phyloP scores from a whole-genome alignment of 176 grass and related monocot species.

The Themeda triandra region DNA sequence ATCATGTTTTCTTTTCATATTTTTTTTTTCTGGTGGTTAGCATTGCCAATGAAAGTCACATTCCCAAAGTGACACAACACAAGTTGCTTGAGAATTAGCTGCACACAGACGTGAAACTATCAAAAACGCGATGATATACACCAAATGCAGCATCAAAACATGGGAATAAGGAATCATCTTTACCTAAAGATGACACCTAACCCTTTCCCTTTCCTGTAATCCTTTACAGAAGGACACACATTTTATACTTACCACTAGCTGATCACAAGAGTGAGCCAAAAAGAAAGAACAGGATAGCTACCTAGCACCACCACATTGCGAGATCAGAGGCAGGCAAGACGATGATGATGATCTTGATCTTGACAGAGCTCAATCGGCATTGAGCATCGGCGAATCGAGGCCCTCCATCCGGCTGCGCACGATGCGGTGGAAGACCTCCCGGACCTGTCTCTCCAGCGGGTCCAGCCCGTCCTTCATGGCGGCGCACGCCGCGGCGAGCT shows the following conservation, averaged over 20 bases:
- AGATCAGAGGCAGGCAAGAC: not conserved
- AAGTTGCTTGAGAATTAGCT: constrained; percentile 12
- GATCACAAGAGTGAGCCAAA: constrained; percentile 5
- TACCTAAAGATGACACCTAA: constrained; percentile 39
- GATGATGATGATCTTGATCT: not conserved
- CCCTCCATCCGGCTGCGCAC: constrained; percentile 84
- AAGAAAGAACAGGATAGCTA: constrained; percentile 29
- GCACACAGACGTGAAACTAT: not conserved
- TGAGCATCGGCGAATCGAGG: constrained; percentile 53
- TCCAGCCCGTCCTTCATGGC: constrained; percentile 64
- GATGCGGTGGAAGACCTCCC: constrained; percentile 96
- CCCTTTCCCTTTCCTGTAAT: constrained; percentile 23
- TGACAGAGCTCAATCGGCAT: constrained; percentile 37
- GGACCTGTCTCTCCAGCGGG: constrained; percentile 64
- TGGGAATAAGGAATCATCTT: constrained; percentile 44
- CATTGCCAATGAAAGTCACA: not conserved
- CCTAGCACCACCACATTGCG: constrained; percentile 13
- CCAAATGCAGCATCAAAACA: constrained; percentile 52
- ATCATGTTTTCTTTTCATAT: too few relatives aligned
- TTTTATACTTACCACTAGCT: constrained; percentile 44
- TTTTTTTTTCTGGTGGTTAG: not conserved
- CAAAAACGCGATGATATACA: constrained; percentile 30
- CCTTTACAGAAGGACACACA: constrained; percentile 47
- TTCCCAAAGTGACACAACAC: not conserved
- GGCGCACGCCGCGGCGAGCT: constrained; percentile 54